Percentiles rank a stretch among this genome's conserved stretches.
Conservation (phyloP, 768 basidiomycete species). For the Udeniomyces megalosporus region DNA sequence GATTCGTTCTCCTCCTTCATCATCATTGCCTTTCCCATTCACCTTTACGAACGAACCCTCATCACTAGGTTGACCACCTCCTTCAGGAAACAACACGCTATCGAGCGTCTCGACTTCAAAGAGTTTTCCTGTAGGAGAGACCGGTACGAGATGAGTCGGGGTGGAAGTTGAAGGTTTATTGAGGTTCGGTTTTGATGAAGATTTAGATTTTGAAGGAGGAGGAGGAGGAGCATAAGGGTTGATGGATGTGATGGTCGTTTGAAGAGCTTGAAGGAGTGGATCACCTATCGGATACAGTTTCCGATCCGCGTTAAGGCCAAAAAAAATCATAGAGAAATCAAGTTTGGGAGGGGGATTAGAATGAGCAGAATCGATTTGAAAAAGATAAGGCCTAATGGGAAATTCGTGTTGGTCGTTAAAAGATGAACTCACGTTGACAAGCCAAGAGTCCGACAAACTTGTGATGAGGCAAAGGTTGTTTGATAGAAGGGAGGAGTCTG, state of each 20-base stretch:
- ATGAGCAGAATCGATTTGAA: neutral
- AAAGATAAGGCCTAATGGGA: neutral
- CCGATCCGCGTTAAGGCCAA: too few relatives aligned
- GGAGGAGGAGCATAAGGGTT: neutral
- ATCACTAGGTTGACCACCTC: conserved; percentile 64
- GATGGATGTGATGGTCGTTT: conserved; percentile 21
- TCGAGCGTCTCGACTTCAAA: conserved; percentile 7
- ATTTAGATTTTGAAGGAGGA: neutral
- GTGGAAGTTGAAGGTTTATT: neutral
- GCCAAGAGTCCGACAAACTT: conserved; percentile 14
- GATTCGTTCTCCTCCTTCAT: conserved; percentile 33
- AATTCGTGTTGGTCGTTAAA: neutral
- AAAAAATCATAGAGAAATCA: too few relatives aligned
- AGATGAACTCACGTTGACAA: conserved; percentile 10
- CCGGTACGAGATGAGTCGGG: neutral
- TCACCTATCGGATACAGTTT: too few relatives aligned
- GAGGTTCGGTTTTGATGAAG: neutral
- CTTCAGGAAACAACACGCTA: conserved; percentile 3
- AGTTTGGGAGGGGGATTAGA: too few relatives aligned
- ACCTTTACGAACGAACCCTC: conserved; percentile 38
- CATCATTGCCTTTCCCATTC: neutral
- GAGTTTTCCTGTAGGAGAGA: neutral
- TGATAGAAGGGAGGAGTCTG: neutral
- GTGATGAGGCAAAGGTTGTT: neutral
- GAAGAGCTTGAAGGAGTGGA: too few relatives aligned